Base-by-base conservation (phyloP, 2,329 filamentous ascomycete species). In the Penicillium sp. region DNA sequence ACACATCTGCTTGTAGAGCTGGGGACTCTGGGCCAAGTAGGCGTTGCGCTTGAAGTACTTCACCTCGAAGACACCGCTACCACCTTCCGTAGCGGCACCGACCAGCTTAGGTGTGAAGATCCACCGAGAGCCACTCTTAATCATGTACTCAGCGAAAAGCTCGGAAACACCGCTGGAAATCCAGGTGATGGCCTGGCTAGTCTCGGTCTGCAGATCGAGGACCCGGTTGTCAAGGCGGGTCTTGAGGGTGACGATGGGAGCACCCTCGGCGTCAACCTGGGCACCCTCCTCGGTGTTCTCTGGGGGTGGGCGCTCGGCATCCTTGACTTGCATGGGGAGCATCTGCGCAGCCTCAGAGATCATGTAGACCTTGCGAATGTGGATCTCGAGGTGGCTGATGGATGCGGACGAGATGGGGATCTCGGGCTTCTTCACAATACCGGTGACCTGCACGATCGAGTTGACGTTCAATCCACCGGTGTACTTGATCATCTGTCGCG, bases 401-500 rank as follows among this genome's bases (percentile, higher is more conserved):
- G 86, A 87, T 57, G 90, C 90, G 70, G 90, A 94, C 78, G 95
- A 94, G 73, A 97, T 89, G 3, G 91, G 89, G 70, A 96, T 91
- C 23, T 89, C 83, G 0, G 92, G 90, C 78, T 89, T 88, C 81
- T 92, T 84, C 52, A 97, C 87, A 33, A 82, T 79, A 64, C 89
- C 94, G 69, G 95, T 90, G 59, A 97, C 87, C 40, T 87, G 79
- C 27, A 97, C 87, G 66, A 89, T 92, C 66, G 88, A 91, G 81
- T 97, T 93, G 45, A 88, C 82, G 70, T 85, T 88, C 65, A 96
- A 78, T 43, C 80, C 83, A 47, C 84, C 85, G 49, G 89, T 86
- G 85, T 90, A 97, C 79, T 97, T 97, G 72, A 97, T 90, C 93
- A 97, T 97, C 76, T 90, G 91, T 73, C 87, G 88, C 60, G 85